Base-by-base conservation (phyloP, 306 rosid species). In the Casuarina cunninghamiana region DNA sequence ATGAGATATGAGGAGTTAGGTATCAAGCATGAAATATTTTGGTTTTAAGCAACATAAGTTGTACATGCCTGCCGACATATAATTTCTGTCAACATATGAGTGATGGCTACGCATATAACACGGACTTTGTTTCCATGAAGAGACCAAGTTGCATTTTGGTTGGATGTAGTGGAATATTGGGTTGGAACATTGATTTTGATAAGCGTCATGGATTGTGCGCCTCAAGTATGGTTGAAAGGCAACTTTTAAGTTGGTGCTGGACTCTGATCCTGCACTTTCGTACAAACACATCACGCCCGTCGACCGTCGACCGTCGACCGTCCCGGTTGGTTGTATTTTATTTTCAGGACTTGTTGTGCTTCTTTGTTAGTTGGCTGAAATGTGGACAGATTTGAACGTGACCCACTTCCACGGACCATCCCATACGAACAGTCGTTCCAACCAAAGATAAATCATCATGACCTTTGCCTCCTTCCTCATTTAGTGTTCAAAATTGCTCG, bases 241-340 rank as follows among this genome's bases (percentile, higher is more conserved):
- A 60, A 10, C 66, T 60, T 60, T 60, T 60, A 10, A 61, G 68
- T 61, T 61, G 68, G 68, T 61, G 68, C 12, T 61, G 43, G 43
- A 19, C 63, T 7, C 13, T 19, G 2, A 0, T 19, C 0, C 9
- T 17, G 3, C 0, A 7, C 0, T 55, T 7, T 26, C 32, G 32
- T 26, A 26, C 32, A 26, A 26, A 26, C 32, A 26, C 32, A 26
- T 26, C 32, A 26, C 32, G 32, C 32, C 32, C 32, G 32, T 26
- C 32, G 32, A 26, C 32, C 32, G 32, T 26, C 32, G 32, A 26
- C 32, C 32, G 32, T 26, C 32, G 7, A 60, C 1, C 7, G 42
- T 61, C 43, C 5, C 1, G 3, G 67, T 61, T 32, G 43, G 67
- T 61, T 61, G 67, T 61, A 11, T 21, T 61, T 9, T 61, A 42